Evolutionary conservation across 169 alveolate species (phyloP), one percentile per base, ranked within the genome.

Genomic region (Cryptosporidium parvum): DNA sequence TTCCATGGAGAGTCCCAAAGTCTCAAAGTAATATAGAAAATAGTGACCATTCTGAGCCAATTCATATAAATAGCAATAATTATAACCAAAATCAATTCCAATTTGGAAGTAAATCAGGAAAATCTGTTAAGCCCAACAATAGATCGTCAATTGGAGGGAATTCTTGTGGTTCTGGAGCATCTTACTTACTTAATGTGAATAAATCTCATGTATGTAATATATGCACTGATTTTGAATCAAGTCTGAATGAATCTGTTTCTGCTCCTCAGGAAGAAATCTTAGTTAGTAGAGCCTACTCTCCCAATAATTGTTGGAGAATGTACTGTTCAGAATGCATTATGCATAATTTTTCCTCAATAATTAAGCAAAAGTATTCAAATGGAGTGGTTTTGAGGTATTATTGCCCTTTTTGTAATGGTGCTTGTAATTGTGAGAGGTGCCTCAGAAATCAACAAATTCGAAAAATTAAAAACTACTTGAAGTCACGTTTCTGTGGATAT

Each of bases 261-360:
- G 31, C 16, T 52, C 10, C 37, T 35, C 33, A 56, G 21, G 68
- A 80, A 23, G 75, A 80, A 6, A 53, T 80, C n/a, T n/a, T 62
- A 9, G 52, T 80, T 9, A 80, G 80, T 26, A 59, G 89, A 7
- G 89, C 80, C 12, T 62, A 62, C 35, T 62, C 89, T 4, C 75
- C 75, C 6, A 80, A 80, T 48, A 80, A 80, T 42, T 80, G 89
- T 62, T 80, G 89, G 89, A 37, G 89, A n/a, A 80, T 80, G 89
- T 80, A 80, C 39, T 80, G 89, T 37, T 80, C 89, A 29, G 89
- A 80, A 3, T 80, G 89, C 67, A 80, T 80, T 21, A 37, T 80
- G 75, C 89, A 80, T 39, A 80, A 80, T 48, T 80, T 80, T 56
- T 80, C 89, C 21, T 80, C 89, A 4, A 52, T 80, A 9, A 80